Evolutionary conservation across 2,329 filamentous ascomycete genomes (phyloP).

Genomic region (Ophiocordyceps robertsii): DNA sequence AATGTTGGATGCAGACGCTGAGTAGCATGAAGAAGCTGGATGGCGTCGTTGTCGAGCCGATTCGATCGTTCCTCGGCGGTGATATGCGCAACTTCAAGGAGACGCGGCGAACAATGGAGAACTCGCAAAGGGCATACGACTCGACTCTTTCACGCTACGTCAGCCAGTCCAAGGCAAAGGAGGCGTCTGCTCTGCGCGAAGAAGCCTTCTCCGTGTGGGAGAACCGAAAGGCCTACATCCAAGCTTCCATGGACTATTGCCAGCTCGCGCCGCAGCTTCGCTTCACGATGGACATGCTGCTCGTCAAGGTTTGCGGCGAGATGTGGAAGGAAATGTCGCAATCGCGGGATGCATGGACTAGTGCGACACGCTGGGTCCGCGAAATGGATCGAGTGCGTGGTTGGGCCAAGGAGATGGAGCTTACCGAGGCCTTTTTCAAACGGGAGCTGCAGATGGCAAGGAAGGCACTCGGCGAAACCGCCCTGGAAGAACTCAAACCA

Average conservation of each 20-base stretch:
- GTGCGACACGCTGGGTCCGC: constrained; percentile 52
- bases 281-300: constrained; percentile 68
- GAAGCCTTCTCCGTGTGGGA: constrained; percentile 95
- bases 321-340: constrained; percentile 77
- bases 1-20: constrained; percentile 73
- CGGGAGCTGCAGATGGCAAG: constrained; percentile 68
- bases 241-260: constrained; percentile 87
- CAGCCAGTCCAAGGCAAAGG: constrained; percentile 80
- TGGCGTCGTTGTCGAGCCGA: constrained; percentile 62
- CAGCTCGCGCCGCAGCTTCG: constrained; percentile 77
- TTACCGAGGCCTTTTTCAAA: constrained; percentile 70
- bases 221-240: constrained; percentile 78
- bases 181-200: constrained; percentile 78
- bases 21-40: constrained; percentile 68
- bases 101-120: constrained; percentile 59
- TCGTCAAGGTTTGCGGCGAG: constrained; percentile 75
- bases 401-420: constrained; percentile 91
- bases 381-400: constrained; percentile 89
- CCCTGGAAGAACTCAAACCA: constrained; percentile 58
- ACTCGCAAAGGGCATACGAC: constrained; percentile 75
- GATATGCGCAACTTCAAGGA: constrained; percentile 85
- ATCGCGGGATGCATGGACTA: constrained; percentile 50
- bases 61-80: constrained; percentile 61
- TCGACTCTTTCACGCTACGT: constrained; percentile 69
- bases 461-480: constrained; percentile 67